Evolutionary conservation across 148 eudicot genomes (phyloP), one percentile per base, ranked within the genome.

Genomic region (Beta vulgaris): DNA sequence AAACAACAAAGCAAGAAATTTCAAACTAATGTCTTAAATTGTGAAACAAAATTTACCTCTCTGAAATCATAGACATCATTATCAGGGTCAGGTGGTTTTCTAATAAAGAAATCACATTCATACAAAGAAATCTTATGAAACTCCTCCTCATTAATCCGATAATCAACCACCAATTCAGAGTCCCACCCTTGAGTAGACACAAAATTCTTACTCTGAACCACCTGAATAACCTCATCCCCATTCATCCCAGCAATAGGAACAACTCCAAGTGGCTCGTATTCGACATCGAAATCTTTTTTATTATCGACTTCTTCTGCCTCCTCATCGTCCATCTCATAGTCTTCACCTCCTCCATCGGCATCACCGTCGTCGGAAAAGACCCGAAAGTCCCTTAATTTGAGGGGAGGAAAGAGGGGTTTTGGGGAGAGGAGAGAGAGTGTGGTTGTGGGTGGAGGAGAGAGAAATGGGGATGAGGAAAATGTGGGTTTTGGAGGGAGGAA

Each of bases 31-130:
- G 6, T 18, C 18, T 15, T 4, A 34, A 16, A 48, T 1, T 3
- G 26, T 7, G 35, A 48, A 25, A 48, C 1, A 12, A 35, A 48
- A 60, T 1, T 15, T 23, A 93, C 98, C 97, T 94, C 98, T 37
- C 98, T 78, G 61, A 94, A 94, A 77, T 94, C 98, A 29, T 82
- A 94, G 9, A 92, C 97, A 82, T 92, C 98, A 70, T 82, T 78
- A 76, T 94, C 98, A 68, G 96, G 98, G 57, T 92, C 97, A 34
- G 88, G 93, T 19, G 97, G 93, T 57, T 85, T 92, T 29, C 97
- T 69, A 23, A 94, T 90, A 51, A 94, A 92, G 81, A 94, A 92
- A 84, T 94, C 98, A 68, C 98, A 94, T 82, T 92, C 91, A 68
- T 85, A 51, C 71, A 94, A 80, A 39, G 85, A 74, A 73, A 94